A percentile compares a stretch with the other conserved stretches of the same genome.
phyloP scores from a whole-genome alignment of 768 basidiomycete genomes.

The Amanita molliuscula region DNA sequence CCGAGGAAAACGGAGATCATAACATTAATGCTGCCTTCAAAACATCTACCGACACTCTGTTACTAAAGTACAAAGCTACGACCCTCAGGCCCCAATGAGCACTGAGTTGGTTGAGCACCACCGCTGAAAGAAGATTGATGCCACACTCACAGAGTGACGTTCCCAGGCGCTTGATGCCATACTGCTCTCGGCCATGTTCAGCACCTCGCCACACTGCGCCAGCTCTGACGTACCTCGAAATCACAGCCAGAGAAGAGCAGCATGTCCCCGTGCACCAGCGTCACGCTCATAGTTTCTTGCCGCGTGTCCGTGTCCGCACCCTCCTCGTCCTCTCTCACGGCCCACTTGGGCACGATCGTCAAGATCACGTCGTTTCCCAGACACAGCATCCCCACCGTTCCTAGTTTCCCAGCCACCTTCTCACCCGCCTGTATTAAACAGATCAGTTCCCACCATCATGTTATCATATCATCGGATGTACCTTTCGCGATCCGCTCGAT shows the following conservation, averaged over 20 bases:
- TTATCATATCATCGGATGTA: slow-evolving; percentile 7
- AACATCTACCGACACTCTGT: too few species aligned
- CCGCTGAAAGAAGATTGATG: neutral
- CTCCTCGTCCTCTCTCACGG: slow-evolving; percentile 3
- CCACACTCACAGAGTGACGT: slow-evolving; percentile 29
- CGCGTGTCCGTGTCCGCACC: neutral
- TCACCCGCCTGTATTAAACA: slow-evolving; percentile 12
- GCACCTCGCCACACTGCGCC: neutral
- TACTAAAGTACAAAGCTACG: neutral
- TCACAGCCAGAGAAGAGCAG: slow-evolving; percentile 29
- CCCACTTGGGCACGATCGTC: slow-evolving; percentile 17
- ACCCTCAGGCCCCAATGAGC: slow-evolving; percentile 1
- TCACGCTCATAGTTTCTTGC: slow-evolving; percentile 9
- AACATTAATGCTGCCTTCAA: neutral
- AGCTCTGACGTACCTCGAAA: slow-evolving; percentile 25
- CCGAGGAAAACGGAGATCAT: neutral
- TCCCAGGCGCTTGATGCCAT: slow-evolving; percentile 33
- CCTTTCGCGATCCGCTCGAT: slow-evolving; percentile 26
- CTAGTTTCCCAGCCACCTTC: slow-evolving; percentile 17
- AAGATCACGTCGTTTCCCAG: slow-evolving; percentile 28
- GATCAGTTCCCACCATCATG: neutral
- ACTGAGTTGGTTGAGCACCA: neutral
- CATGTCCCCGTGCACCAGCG: slow-evolving; percentile 34
- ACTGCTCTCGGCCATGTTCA: slow-evolving; percentile 15
- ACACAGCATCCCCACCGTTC: slow-evolving; percentile 21